Percentiles rank a stretch among this genome's conserved stretches.
phyloP scores from a whole-genome alignment of 352 stramenopile species.

The Globisporangium solare region DNA sequence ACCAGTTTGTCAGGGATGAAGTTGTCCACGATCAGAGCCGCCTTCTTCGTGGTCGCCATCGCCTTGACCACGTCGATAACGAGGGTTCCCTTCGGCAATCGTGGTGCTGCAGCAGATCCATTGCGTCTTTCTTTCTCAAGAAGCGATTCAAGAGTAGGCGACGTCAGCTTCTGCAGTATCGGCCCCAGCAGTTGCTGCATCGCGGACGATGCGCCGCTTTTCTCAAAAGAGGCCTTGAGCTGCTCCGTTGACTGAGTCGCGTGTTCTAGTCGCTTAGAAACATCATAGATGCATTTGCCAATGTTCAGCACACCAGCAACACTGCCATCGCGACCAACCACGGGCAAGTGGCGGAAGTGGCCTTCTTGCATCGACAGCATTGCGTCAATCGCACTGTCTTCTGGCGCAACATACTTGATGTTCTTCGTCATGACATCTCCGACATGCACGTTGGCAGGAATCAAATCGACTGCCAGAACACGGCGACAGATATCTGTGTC shows the following conservation, averaged over 20 bases:
- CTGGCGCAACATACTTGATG: conserved; percentile 92
- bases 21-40: conserved; percentile 91
- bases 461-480: conserved; percentile 86
- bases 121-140: conserved; percentile 68
- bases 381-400: conserved; percentile 94
- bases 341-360: conserved; percentile 96
- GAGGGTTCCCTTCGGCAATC: conserved; percentile 81
- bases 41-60: conserved; percentile 86
- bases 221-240: conserved; percentile 77
- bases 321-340: conserved; percentile 74
- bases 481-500: conserved; percentile 95
- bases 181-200: conserved; percentile 73
- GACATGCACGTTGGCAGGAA: conserved; percentile 64
- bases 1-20: conserved; percentile 85
- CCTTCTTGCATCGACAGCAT: conserved; percentile 97
- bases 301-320: conserved; percentile 98
- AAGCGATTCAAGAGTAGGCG: conserved; percentile 80
- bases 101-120: conserved; percentile 46
- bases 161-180: conserved; percentile 81
- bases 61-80: conserved; percentile 71
- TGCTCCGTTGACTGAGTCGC: conserved; percentile 80
- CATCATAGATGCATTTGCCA: conserved; percentile 98
- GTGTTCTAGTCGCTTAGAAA: conserved; percentile 95
- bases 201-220: conserved; percentile 63
- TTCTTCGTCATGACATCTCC: conserved; percentile 93